Base-by-base conservation (phyloP, 2,329 filamentous ascomycete species). In the Pseudogymnoascus sp. region DNA sequence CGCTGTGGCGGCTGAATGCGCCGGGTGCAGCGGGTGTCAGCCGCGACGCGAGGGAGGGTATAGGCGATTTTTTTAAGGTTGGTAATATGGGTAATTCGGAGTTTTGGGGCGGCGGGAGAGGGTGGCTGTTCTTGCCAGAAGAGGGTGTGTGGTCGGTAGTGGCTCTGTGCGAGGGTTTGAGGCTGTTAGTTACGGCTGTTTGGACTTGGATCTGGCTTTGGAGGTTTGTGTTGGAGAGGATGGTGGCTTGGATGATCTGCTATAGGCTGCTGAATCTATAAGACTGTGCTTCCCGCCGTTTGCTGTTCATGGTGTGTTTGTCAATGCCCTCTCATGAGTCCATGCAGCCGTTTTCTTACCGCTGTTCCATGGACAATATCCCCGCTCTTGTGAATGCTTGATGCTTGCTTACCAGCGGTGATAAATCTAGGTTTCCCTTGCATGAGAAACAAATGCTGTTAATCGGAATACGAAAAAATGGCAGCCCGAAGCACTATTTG, bases 1-100 rank as follows among this genome's bases (percentile, higher is more conserved):
- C 26, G 51, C 14, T 57, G 47, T 54, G 47, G 47, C 47, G 47
- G 47, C 47, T 57, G 47, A 57, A 57, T 34, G 47, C 47, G 26
- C 26, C 47, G 26, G 47, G 47, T 34, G 47, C n/a, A 57, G 26
- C 47, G 26, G 26, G 47, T 16, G 47, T 34, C 26, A 18, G 26
- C 47, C 26, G 47, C 14, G 47, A 31, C 12, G 14, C 47, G 47
- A 31, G 14, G 47, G 47, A 18, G 47, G 47, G 47, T 34, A 57
- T 34, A 12, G 26, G 26, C 26, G 47, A 16, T 6, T 18, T 31
- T 31, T 57, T 57, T 57, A 57, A 31, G 47, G 47, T 57, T 51
- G 31, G 26, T 34, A 31, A 57, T 57, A 57, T 57, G 47, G 47
- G 8, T 57, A 57, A 57, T 57, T 31, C 12, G 47, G n/a, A 57